Base-by-base conservation (phyloP, 2,329 filamentous ascomycete species). In the Colletotrichum tabaci region DNA sequence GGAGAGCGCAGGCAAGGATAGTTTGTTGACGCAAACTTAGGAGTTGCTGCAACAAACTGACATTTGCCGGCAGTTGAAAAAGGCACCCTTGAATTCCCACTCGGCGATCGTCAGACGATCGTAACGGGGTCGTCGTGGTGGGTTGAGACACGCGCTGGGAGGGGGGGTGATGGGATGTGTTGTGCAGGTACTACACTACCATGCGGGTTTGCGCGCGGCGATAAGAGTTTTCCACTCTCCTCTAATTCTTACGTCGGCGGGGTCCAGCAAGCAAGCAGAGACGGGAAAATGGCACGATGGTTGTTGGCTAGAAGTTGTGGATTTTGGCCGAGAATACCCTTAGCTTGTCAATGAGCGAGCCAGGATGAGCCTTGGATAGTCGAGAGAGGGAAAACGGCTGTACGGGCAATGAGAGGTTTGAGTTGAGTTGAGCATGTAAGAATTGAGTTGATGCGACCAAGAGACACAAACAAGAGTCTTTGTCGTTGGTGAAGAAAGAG, bases 171-270 rank as follows among this genome's bases (percentile, higher is more conserved):
- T 44, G 15, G 21, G 23, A 38, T 50, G 46, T 40, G 44, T 26
- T 10, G n/a, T n/a, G 26, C 21, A 35, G 26, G n/a, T 47, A n/a
- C 38, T 61, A 46, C 26, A n/a, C 38, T 50, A 46, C 26, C 30
- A 15, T 6, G 42, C 42, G 40, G 13, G 30, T 30, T 30, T 30
- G 21, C 26, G 58, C 18, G 44, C 44, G 10, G 40, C n/a, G 47
- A 26, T 26, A 49, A 52, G 60, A 52, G 35, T 38, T 67, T 40
- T 55, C 21, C 44, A 23, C 15, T 57, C 9, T 12, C 38, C 52
- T 57, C 64, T 16, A 13, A 26, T 71, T 58, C 68, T 52, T 71
- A 46, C 30, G 68, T 71, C 64, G 57, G 68, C 57, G 68, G 57
- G 64, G 66, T 44, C 15, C 6, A 30, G 30, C 30, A 30, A 30